Evolutionary conservation across 192 early-diverging fungal genomes (phyloP), one percentile per base, ranked within the genome.

Genomic region (Phycomyces blakesleeanus): DNA sequence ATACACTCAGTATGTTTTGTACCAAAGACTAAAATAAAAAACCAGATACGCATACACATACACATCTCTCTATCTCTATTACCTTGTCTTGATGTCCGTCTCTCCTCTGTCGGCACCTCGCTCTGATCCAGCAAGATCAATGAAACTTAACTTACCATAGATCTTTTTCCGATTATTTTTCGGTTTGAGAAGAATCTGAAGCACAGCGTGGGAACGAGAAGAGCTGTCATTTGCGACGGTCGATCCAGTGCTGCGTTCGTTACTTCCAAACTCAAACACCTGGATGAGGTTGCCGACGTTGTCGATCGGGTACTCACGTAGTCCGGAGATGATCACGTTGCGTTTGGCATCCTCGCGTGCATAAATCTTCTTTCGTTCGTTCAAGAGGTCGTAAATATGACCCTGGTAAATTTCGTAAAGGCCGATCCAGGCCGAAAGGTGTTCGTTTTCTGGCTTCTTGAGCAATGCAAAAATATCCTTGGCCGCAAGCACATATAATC

Each of bases 381-480:
- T 94, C 24, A 99, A 81, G 57, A 99, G 73, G 66, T 99, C 97
- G 63, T 91, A 96, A 42, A 99, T 78, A 39, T 97, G 93, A 20
- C 93, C 91, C 73, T 96, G 92, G 72, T 99, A 99, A 59, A 99
- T 97, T 69, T 99, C 97, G 69, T 96, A 98, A 55, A 98, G 93
- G 52, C 87, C 88, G 65, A 95, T 93, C 59, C 80, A 94, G 4
- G 91, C 91, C 8, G 84, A 68, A 55, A 98, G 67, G 73, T 96
- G 87, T 16, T 75, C 57, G 74, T 92, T 82, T 57, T 92, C 77
- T 1, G 90, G 85, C 18, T 70, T 81, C 22, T 79, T 74, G 6
- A 96, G 74, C 57, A 91, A 71, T 5, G 78, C 73, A 76, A 99
- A 96, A 61, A 98, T 92, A 70, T 98, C 97, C 7, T 87, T 76